These are phyloP conservation scores for Aspergillus candidus DNA, from an alignment of 2,329 filamentous ascomycete species.

Conservation along the genomic window DNA sequence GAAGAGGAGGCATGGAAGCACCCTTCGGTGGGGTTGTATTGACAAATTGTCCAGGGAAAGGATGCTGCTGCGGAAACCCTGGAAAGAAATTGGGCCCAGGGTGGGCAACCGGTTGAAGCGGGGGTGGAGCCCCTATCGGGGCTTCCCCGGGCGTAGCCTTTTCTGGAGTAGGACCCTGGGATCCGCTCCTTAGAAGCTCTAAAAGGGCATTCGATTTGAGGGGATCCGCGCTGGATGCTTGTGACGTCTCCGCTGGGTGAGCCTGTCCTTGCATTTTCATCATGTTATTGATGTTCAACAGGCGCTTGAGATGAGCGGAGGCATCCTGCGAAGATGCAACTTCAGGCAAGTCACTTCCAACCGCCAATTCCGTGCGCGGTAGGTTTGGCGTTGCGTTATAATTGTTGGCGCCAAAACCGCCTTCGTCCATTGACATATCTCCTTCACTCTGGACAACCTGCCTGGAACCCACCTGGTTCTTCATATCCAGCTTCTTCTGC, in stretches of 20 bases:
- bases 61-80: constrained; percentile 32
- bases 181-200: constrained; percentile 47
- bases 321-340: constrained; percentile 38
- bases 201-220: constrained; percentile 50
- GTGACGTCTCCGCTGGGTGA: constrained; percentile 10
- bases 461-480: constrained; percentile 38
- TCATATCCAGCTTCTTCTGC: constrained; percentile 67
- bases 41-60: constrained; percentile 12
- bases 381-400: constrained; percentile 16
- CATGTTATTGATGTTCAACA: constrained; percentile 35
- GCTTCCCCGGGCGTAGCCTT: constrained; percentile 47
- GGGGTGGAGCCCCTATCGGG: constrained; percentile 47
- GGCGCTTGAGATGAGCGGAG: constrained; percentile 48
- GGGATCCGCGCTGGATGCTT: constrained; percentile 25
- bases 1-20: constrained; percentile 8
- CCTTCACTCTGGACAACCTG: constrained; percentile 43
- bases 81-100: constrained; percentile 43
- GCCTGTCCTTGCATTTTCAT: constrained; percentile 8
- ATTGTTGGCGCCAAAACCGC: constrained; percentile 13
- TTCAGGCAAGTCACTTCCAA: constrained; percentile 37
- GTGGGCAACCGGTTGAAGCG: constrained; percentile 42
- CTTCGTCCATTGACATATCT: constrained; percentile 57
- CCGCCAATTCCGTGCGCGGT: constrained; percentile 17
- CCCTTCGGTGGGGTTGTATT: constrained; percentile 10
- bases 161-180: constrained; percentile 24